Evolutionary conservation across 352 stramenopile genomes (phyloP).

Genomic region (Phytophthora nicotianae): DNA sequence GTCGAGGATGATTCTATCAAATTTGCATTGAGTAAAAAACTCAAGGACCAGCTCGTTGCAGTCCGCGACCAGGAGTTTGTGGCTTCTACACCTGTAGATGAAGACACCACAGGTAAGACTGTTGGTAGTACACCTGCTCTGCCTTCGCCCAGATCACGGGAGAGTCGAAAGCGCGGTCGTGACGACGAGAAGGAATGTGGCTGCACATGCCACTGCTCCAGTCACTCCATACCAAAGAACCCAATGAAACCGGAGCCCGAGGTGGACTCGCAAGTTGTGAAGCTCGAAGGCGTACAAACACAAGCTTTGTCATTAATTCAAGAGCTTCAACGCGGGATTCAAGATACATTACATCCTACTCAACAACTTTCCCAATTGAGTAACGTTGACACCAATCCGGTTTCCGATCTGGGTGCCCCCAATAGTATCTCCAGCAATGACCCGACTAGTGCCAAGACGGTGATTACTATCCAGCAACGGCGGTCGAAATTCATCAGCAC

Average conservation of each 20-base stretch:
- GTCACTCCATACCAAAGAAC: not conserved
- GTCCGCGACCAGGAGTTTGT: constrained; percentile 26
- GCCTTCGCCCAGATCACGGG: not conserved
- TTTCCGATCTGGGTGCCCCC: not conserved
- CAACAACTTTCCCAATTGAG: constrained; percentile 2
- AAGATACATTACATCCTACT: constrained; percentile 13
- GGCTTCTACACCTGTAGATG: constrained; percentile 2
- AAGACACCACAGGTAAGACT: not conserved
- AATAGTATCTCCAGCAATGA: not conserved
- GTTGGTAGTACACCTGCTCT: not conserved
- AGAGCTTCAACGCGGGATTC: constrained; percentile 21
- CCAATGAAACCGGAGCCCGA: constrained; percentile 7
- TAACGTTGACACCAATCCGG: not conserved
- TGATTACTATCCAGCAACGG: constrained; percentile 15
- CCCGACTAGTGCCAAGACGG: not conserved
- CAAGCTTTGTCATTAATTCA: constrained; percentile 24
- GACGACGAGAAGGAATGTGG: constrained; percentile 5
- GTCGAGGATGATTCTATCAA: constrained; percentile 37
- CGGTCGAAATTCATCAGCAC: constrained; percentile 17
- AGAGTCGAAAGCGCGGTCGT: constrained; percentile 8
- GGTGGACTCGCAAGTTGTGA: constrained; percentile 18
- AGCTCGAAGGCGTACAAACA: constrained; percentile 22
- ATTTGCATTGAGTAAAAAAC: constrained; percentile 25
- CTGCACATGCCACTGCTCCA: constrained; percentile 12
- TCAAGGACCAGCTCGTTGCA: constrained; percentile 27